Percentiles rank a stretch among this genome's conserved stretches.
Evolutionary conservation across 768 basidiomycete species (phyloP).

Genomic region (Psilocybe tampanensis): DNA sequence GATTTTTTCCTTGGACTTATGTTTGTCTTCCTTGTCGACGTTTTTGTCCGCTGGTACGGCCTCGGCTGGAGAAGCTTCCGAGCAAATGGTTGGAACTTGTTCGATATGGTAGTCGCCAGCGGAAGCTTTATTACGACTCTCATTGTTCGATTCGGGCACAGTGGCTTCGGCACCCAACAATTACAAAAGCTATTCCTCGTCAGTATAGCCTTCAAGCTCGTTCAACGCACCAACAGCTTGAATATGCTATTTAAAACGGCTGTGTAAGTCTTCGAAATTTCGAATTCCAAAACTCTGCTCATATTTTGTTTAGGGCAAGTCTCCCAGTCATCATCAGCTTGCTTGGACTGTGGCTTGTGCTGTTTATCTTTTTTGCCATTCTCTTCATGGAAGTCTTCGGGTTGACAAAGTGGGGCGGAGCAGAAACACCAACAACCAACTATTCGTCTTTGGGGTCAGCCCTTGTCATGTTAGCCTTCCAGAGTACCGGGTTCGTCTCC

Average conservation of each 20-base stretch:
- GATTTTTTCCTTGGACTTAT: constrained; percentile 77
- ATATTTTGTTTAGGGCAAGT: constrained; percentile 59
- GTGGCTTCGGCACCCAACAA: constrained; percentile 58
- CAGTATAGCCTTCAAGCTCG: constrained; percentile 91
- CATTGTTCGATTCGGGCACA: constrained; percentile 57
- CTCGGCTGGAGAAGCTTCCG: constrained; percentile 83
- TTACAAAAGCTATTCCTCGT: constrained; percentile 92
- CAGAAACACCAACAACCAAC: constrained; percentile 70
- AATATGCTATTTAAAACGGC: constrained; percentile 98
- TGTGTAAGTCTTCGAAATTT: constrained; percentile 54
- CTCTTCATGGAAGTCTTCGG: constrained; percentile 90
- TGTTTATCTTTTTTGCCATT: constrained; percentile 92
- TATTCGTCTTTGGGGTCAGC: constrained; percentile 80
- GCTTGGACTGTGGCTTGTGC: constrained; percentile 82
- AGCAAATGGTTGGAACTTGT: constrained; percentile 94
- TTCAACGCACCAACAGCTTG: constrained; percentile 82
- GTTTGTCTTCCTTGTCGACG: constrained; percentile 75
- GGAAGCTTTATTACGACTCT: constrained; percentile 87
- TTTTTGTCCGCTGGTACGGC: constrained; percentile 76
- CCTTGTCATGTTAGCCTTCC: constrained; percentile 88
- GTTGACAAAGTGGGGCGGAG: constrained; percentile 81
- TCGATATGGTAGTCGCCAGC: constrained; percentile 78
- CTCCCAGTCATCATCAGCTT: constrained; percentile 85
- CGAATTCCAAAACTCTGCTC: constrained; percentile 14
- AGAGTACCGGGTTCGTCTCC: constrained; percentile 82